Percentiles rank a stretch among this genome's conserved stretches.
phyloP scores from a whole-genome alignment of 2,329 filamentous ascomycete genomes.

The Fonsecaea erecta region DNA sequence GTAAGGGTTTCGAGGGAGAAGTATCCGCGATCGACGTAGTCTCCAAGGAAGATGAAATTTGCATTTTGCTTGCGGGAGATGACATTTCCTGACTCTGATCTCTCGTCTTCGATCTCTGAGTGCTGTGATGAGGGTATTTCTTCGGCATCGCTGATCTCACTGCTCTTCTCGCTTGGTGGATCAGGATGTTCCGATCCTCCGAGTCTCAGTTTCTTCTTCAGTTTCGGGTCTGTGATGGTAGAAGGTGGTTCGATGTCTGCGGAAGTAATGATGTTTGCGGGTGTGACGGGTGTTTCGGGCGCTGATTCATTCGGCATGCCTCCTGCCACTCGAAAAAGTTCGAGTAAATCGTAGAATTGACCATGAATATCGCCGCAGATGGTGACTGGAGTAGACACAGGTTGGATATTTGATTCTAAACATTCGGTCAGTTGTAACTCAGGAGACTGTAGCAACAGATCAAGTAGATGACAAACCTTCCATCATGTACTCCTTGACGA shows the following conservation, averaged over 20 bases:
- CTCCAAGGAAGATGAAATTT: constrained; percentile 74
- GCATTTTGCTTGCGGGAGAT: constrained; percentile 58
- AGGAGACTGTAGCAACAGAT: not conserved
- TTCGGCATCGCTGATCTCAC: constrained; percentile 48
- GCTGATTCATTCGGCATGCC: constrained; percentile 85
- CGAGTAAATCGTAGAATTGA: constrained; percentile 96
- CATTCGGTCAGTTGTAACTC: constrained; percentile 13
- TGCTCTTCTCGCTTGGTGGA: constrained; percentile 33
- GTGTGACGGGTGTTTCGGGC: constrained; percentile 65
- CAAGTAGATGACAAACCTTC: constrained; percentile 67
- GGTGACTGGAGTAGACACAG: constrained; percentile 94
- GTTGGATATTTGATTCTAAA: constrained; percentile 95
- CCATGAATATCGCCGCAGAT: constrained; percentile 98
- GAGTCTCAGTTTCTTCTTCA: constrained; percentile 80
- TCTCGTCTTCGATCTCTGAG: constrained; percentile 43
- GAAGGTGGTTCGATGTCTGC: constrained; percentile 90
- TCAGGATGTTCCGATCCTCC: constrained; percentile 36
- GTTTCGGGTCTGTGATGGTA: constrained; percentile 83
- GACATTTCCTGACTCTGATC: constrained; percentile 40
- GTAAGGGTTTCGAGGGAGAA: constrained; percentile 76
- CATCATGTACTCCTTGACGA: constrained; percentile 98
- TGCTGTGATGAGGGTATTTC: constrained; percentile 55
- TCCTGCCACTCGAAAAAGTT: constrained; percentile 94
- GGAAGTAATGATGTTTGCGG: constrained; percentile 78
- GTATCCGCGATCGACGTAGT: constrained; percentile 76